phyloP scores from a whole-genome alignment of 2,329 filamentous ascomycete genomes.

The Neofusicoccum kwambonambiense region DNA sequence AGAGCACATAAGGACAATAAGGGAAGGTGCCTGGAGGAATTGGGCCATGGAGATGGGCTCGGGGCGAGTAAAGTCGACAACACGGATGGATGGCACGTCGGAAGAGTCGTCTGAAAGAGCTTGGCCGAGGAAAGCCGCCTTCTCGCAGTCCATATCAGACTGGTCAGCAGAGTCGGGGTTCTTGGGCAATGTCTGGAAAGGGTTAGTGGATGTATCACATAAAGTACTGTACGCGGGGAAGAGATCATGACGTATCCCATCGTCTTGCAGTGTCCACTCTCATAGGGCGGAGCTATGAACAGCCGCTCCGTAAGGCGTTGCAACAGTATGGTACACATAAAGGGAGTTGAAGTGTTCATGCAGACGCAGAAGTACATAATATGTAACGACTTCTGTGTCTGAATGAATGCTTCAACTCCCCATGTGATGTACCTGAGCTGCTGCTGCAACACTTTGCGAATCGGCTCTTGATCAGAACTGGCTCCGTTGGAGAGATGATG shows the following conservation, averaged over 20 bases:
- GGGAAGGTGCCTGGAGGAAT: slow-evolving; percentile 47
- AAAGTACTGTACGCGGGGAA: not conserved
- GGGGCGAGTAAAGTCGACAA: slow-evolving; percentile 33
- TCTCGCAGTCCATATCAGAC: slow-evolving; percentile 42
- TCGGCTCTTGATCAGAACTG: too few species aligned
- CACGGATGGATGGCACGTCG: slow-evolving; percentile 36
- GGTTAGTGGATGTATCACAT: slow-evolving; percentile 19
- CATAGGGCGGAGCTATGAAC: not conserved
- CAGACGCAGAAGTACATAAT: too few species aligned
- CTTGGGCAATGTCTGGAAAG: not conserved
- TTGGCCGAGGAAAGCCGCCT: slow-evolving; percentile 46
- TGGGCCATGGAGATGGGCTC: slow-evolving; percentile 46
- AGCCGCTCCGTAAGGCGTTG: too few species aligned
- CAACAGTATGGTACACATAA: too few species aligned
- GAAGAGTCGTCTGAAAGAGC: slow-evolving; percentile 35
- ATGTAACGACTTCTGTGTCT: too few species aligned
- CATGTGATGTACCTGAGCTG: not conserved
- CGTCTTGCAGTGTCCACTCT: not conserved
- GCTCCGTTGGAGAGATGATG: not conserved
- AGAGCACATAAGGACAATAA: slow-evolving; percentile 47
- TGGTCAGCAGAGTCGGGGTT: not conserved
- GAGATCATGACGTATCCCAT: not conserved
- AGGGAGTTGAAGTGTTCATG: too few species aligned
- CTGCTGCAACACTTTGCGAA: too few species aligned
- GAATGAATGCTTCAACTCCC: slow-evolving; percentile 8